A percentile compares a stretch with the other conserved stretches of the same genome.
Conservation (phyloP, 202 grass and related monocot genomes). For the Carex sylvatica region DNA sequence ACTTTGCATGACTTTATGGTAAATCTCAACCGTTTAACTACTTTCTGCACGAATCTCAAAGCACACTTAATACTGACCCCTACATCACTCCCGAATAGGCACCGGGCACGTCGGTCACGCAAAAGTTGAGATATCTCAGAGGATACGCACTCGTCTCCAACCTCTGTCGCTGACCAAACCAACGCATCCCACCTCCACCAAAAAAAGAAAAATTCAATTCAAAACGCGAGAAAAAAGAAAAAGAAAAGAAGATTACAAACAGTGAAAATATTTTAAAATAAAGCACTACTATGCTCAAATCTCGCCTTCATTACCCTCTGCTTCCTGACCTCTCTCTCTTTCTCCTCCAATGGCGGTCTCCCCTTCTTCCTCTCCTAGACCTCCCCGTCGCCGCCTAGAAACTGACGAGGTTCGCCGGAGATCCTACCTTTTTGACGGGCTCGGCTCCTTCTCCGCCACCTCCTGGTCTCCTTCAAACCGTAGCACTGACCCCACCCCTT, state of each 20-base stretch:
- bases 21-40: no score
- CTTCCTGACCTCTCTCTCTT: not conserved
- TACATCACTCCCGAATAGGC: no score
- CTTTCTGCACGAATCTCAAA: no score
- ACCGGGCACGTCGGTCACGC: no score
- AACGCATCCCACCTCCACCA: conserved; percentile 13
- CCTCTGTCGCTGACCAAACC: conserved; percentile 15
- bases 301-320: not conserved
- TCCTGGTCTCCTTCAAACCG: conserved; percentile 33
- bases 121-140: no score
- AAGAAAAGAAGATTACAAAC: not conserved
- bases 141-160: no score
- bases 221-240: not conserved
- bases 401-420: conserved; percentile 50
- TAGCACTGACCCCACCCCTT: conserved; percentile 4
- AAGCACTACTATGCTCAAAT: conserved; percentile 26
- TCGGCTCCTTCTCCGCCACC: conserved; percentile 43
- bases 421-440: conserved; percentile 70
- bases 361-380: conserved; percentile 7
- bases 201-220: conserved; percentile 21
- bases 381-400: conserved; percentile 38
- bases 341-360: conserved; percentile 16
- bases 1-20: no score
- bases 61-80: no score
- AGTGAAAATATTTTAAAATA: not conserved